phyloP scores from a whole-genome alignment of 2,329 filamentous ascomycete species.

The Tolypocladium inflatum region DNA sequence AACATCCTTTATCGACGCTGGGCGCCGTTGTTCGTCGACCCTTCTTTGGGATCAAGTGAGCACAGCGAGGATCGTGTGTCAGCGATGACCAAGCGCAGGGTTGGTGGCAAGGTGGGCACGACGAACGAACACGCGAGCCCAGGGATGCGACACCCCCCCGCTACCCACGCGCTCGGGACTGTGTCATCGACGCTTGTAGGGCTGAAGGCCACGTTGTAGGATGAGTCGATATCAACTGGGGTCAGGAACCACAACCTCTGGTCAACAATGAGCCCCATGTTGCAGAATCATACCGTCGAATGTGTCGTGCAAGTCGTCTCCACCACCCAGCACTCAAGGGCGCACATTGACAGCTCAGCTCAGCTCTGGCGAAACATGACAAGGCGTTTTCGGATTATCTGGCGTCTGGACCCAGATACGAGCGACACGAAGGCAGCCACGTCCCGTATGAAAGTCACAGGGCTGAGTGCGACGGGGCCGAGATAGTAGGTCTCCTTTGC shows the following conservation, averaged over 20 bases:
- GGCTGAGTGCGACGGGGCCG: background rate
- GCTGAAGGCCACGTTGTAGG: background rate
- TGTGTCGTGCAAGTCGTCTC: background rate
- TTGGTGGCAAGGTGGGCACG: background rate
- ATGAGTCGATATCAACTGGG: no score
- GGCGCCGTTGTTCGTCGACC: background rate
- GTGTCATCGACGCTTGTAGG: background rate
- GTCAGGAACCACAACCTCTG: no score
- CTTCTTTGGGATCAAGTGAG: background rate
- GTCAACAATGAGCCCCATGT: background rate
- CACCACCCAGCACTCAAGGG: no score
- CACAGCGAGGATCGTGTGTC: background rate
- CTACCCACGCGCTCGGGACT: background rate
- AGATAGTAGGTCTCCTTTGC: background rate
- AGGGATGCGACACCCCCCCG: background rate
- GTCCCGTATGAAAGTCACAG: background rate
- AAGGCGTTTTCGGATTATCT: background rate
- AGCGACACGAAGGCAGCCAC: background rate
- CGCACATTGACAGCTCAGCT: no score
- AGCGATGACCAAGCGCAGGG: conserved; percentile 1
- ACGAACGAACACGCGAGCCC: background rate
- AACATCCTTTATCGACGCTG: background rate
- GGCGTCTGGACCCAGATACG: background rate
- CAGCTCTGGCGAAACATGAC: no score
- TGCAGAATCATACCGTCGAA: background rate